Conservation (phyloP, 2,329 filamentous ascomycete species). For the Cryphonectria carpinicola region DNA sequence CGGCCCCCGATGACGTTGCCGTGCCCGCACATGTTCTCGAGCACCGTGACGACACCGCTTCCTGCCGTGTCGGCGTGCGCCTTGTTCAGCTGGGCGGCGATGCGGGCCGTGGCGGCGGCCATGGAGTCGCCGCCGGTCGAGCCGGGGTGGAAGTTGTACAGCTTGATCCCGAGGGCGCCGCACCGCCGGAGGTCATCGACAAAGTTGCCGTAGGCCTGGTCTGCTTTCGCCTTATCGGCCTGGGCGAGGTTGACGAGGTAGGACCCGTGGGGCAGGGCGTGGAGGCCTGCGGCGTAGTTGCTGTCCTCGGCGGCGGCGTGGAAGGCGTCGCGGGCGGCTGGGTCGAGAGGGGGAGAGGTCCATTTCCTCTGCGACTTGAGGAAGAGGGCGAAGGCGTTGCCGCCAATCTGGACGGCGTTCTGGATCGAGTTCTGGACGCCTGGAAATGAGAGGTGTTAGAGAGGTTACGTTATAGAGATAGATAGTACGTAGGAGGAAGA, state of each 20-base stretch:
- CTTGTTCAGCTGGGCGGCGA: slow-evolving; percentile 80
- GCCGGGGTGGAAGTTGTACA: slow-evolving; percentile 99
- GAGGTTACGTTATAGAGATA: slow-evolving; percentile 7
- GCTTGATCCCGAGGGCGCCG: slow-evolving; percentile 78
- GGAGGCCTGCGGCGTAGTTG: slow-evolving; percentile 70
- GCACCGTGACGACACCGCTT: slow-evolving; percentile 71
- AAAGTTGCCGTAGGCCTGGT: slow-evolving; percentile 85
- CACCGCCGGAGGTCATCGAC: slow-evolving; percentile 87
- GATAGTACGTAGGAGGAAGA: background rate
- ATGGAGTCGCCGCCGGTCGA: slow-evolving; percentile 72
- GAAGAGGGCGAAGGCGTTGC: slow-evolving; percentile 93
- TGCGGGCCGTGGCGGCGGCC: slow-evolving; percentile 72
- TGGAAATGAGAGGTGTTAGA: slow-evolving; percentile 39
- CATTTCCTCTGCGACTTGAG: slow-evolving; percentile 97
- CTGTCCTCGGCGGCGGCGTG: slow-evolving; percentile 68
- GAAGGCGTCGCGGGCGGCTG: slow-evolving; percentile 72
- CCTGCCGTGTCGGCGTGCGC: slow-evolving; percentile 74
- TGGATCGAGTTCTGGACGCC: slow-evolving; percentile 86
- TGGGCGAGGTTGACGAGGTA: slow-evolving; percentile 97
- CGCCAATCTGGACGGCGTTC: slow-evolving; percentile 80
- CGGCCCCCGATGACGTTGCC: slow-evolving; percentile 85
- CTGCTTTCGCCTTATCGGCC: slow-evolving; percentile 75
- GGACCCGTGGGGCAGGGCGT: slow-evolving; percentile 88
- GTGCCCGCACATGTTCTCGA: slow-evolving; percentile 94
- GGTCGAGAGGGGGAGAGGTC: slow-evolving; percentile 76